phyloP scores from a whole-genome alignment of 371 early-diverging fungal genomes.

The Syncephalastrum monosporum region DNA sequence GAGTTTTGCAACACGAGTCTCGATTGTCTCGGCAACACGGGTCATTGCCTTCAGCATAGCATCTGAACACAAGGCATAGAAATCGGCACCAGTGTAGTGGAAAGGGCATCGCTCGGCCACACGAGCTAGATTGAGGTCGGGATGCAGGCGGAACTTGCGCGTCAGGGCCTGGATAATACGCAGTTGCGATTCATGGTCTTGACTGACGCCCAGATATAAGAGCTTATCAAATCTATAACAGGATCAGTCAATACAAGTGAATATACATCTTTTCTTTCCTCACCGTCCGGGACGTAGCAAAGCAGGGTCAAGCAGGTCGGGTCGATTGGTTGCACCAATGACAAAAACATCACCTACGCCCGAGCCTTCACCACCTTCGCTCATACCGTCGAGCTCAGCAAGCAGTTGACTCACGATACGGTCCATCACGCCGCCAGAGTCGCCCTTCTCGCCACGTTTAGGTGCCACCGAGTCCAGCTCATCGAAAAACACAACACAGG shows the following conservation, averaged over 20 bases:
- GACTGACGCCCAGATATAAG: conserved; percentile 91
- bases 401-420: conserved; percentile 95
- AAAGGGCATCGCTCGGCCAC: conserved; percentile 87
- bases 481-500: conserved; percentile 99
- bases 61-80: conserved; percentile 96
- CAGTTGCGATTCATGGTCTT: conserved; percentile 82
- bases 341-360: conserved; percentile 95
- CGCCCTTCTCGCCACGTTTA: conserved; percentile 95
- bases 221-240: conserved; percentile 87
- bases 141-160: conserved; percentile 87
- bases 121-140: conserved; percentile 67
- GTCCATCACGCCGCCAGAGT: conserved; percentile 98
- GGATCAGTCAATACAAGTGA: conserved; percentile 1
- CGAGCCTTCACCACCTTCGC: conserved; percentile 43
- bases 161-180: conserved; percentile 91
- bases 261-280: background rate
- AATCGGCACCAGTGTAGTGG: conserved; percentile 96
- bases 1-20: conserved; percentile 51
- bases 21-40: conserved; percentile 82
- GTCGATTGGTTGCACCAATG: conserved; percentile 99
- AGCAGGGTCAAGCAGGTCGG: conserved; percentile 98
- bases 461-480: conserved; percentile 99
- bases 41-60: conserved; percentile 96
- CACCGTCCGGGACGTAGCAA: conserved; percentile 66
- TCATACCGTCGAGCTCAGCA: conserved; percentile 95